Evolutionary conservation across 2,329 filamentous ascomycete genomes (phyloP), one percentile per base, ranked within the genome.

Genomic region (Aspergillus amoenus): DNA sequence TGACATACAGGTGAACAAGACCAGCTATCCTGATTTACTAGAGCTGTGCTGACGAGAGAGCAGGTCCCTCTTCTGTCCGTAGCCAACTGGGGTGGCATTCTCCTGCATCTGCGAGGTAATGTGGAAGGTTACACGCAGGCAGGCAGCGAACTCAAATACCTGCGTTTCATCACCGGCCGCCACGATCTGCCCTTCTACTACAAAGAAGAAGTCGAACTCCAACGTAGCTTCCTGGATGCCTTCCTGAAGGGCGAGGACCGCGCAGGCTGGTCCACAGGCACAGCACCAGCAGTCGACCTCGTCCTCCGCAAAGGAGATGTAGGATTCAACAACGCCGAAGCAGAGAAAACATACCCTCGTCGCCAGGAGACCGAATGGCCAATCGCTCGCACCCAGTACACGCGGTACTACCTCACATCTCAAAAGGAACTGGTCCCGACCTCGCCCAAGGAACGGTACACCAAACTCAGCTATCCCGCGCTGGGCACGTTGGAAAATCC

Each of bases 141-240:
- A 0, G 85, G 86, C 0, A 89, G 87, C 0, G 78, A 84, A 57
- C 76, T 85, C 59, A 90, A 90, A 69, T 91, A 87, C 62, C 77
- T 90, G 0, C 82, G 87, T 6, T 84, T 89, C 68, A 87, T 90
- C 66, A 86, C 83, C 0, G 88, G 88, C 2, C 80, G 88, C 0
- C 88, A 91, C 60, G 88, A 90, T 64, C 76, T 90, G 2, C 88
- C 88, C 0, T 90, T 90, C 68, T 91, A 89, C 73, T 89, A 89
- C 67, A 70, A 81, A 1, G 84, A 89, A 47, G 85, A 89, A 60
- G 87, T 88, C 0, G 84, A 88, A 59, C 64, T 90, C 0, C 88
- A 90, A 66, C 79, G 78, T 46, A 84, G 82, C 61, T 91, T 91
- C 68, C 74, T 90, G 0, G 85, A 89, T 57, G 87, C 87, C 0